Base-by-base conservation (phyloP, 1,284 basidiomycete species). In the Rhodotorula sp. region DNA sequence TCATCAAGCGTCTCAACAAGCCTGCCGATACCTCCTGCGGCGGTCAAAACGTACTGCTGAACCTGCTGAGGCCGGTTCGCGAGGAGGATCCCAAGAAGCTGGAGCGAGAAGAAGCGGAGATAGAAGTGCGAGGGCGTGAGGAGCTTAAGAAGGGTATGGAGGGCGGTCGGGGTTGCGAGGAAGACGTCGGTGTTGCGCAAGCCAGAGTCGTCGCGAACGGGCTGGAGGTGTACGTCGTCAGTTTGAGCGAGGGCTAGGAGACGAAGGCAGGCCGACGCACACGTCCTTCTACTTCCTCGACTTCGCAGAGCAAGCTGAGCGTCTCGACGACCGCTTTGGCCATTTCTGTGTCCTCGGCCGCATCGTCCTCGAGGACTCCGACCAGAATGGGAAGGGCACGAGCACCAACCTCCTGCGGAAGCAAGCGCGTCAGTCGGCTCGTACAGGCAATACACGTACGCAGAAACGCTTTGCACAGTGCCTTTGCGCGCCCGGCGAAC, bases 251-350 rank as follows among this genome's bases (percentile, higher is more conserved):
- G 46, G 56, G 40, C 37, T 20, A 46, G n/a, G n/a, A 56, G 3
- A 2, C 8, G 47, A 16, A 13, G 37, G 20, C 16, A 31, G 16
- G 58, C 34, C 40, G 53, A 44, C 73, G 55, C 31, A 78, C 72
- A 37, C 74, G 69, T 30, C 73, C 74, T 52, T 77, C 77, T n/a
- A 74, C 59, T 57, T 78, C 77, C 54, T 80, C 79, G n/a, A 77
- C 70, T 72, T 92, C 89, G 79, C 91, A 92, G 22, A 94, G 83
- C 58, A 86, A 79, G 72, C 87, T 86, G 68, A 96, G 81, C 2
- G 92, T 94, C 81, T 96, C 94, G 75, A 97, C 82, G 13, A 89
- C 88, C 15, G 92, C 93, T 79, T 92, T 94, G 2, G 89, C 92
- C 67, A 90, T 92, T 76, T 96, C 94, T 15, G 87, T 84, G 79